Percentiles rank a stretch among this genome's conserved stretches.
phyloP scores from a whole-genome alignment of 1,284 basidiomycete species.

The Marasmius sp. region DNA sequence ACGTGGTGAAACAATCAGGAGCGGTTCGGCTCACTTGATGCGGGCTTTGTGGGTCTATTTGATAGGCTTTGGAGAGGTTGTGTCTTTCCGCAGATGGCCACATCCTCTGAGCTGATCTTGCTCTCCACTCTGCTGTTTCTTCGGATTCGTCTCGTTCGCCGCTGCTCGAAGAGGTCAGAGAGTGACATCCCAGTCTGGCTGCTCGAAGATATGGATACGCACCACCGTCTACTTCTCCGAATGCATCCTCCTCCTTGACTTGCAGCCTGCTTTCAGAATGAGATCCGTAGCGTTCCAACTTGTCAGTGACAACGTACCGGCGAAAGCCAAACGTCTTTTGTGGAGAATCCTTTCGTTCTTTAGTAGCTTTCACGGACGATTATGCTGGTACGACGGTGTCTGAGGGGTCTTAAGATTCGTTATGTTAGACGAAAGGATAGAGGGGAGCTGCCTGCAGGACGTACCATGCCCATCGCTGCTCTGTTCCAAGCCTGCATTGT shows the following conservation, averaged over 20 bases:
- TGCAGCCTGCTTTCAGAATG: conserved; percentile 89
- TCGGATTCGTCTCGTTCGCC: conserved; percentile 86
- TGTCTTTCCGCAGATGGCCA: conserved; percentile 44
- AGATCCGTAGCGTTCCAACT: conserved; percentile 65
- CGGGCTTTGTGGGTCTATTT: conserved; percentile 71
- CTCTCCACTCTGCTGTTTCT: conserved; percentile 92
- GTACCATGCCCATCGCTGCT: conserved; percentile 38
- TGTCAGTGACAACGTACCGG: conserved; percentile 76
- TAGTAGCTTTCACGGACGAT: conserved; percentile 76
- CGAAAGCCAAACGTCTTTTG: conserved; percentile 43
- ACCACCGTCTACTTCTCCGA: conserved; percentile 94
- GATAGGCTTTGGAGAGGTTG: conserved; percentile 28
- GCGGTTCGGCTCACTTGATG: conserved; percentile 60
- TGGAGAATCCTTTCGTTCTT: conserved; percentile 72
- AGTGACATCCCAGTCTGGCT: background rate
- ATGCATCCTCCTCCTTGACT: conserved; percentile 88
- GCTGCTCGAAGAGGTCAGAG: conserved; percentile 36
- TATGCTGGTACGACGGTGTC: conserved; percentile 70
- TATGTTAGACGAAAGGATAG: background rate
- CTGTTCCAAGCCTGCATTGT: conserved; percentile 42
- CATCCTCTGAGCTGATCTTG: conserved; percentile 82
- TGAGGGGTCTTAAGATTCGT: conserved; percentile 19
- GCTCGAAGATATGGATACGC: conserved; percentile 22
- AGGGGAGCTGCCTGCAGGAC: conserved; percentile 12
- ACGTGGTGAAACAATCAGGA: background rate